Evolutionary conservation across 768 basidiomycete species (phyloP).

Genomic region (Cystofilobasidium bisporidii): DNA sequence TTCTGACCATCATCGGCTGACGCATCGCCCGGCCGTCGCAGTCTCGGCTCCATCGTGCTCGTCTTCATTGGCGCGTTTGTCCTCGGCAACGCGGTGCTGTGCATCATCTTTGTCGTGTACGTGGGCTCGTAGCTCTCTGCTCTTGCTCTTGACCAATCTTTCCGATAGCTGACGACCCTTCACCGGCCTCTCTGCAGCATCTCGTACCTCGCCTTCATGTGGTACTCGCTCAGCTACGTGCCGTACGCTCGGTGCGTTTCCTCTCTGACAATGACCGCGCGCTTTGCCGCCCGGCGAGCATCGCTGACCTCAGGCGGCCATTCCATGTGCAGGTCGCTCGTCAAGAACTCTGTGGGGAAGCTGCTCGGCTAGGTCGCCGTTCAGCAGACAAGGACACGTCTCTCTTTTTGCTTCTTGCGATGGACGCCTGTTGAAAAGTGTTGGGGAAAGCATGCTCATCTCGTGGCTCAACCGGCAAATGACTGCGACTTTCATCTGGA

Average conservation of each 20-base stretch:
- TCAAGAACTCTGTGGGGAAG: slow-evolving; percentile 17
- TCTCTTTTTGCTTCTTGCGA: neutral
- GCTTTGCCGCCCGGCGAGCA: too few relatives aligned
- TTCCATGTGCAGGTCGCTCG: neutral
- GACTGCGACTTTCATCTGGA: too few relatives aligned
- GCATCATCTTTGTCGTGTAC: slow-evolving; percentile 56
- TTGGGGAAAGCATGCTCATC: too few relatives aligned
- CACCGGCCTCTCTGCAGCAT: slow-evolving; percentile 38
- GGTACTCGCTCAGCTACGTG: slow-evolving; percentile 54
- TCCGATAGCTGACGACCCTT: too few relatives aligned
- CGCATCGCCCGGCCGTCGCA: slow-evolving; percentile 64
- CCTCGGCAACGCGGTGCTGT: slow-evolving; percentile 30
- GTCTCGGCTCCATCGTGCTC: slow-evolving; percentile 67
- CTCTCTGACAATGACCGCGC: too few relatives aligned
- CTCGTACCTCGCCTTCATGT: slow-evolving; percentile 82
- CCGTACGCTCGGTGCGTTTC: slow-evolving; percentile 61
- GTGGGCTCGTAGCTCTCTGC: too few relatives aligned
- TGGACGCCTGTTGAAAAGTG: too few relatives aligned
- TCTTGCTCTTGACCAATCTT: too few relatives aligned
- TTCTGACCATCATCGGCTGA: neutral
- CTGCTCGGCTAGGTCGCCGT: slow-evolving; percentile 2
- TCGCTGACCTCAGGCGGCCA: too few relatives aligned
- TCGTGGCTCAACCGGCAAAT: too few relatives aligned
- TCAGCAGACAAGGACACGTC: neutral
- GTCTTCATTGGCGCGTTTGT: slow-evolving; percentile 83